phyloP scores from a whole-genome alignment of 768 basidiomycete species.

The Rhodotorula sphaerocarpa region DNA sequence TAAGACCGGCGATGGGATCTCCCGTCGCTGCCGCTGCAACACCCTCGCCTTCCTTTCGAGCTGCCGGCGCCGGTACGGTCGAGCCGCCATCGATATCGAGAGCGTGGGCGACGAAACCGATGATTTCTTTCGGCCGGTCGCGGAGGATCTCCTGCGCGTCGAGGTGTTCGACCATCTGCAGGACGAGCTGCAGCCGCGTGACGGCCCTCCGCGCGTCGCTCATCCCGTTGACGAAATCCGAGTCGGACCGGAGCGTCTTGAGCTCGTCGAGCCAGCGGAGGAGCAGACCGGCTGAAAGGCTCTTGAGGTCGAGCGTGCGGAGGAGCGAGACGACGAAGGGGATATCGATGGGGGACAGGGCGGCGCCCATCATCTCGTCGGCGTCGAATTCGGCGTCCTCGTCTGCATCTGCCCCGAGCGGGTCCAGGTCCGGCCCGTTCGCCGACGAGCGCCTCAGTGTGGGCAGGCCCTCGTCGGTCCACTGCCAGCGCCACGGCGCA shows the following conservation, averaged over 20 bases:
- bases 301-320: conserved; percentile 57
- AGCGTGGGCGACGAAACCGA: conserved; percentile 75
- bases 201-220: conserved; percentile 48
- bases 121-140: conserved; percentile 58
- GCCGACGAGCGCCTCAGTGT: too few species aligned
- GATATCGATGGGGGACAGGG: conserved; percentile 50
- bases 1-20: too few species aligned
- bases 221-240: too few species aligned
- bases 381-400: conserved; percentile 39
- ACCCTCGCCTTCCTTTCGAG: background rate
- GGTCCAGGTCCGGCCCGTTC: too few species aligned
- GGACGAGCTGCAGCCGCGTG: conserved; percentile 66
- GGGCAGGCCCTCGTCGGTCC: background rate
- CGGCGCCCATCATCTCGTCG: conserved; percentile 43
- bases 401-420: too few species aligned
- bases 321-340: conserved; percentile 59
- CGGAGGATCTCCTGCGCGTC: conserved; percentile 53
- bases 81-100: conserved; percentile 51
- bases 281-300: conserved; percentile 66
- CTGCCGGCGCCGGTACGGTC: too few species aligned
- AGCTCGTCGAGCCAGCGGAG: conserved; percentile 66
- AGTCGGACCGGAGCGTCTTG: conserved; percentile 44
- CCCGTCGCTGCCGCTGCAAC: too few species aligned
- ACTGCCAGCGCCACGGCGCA: conserved; percentile 49
- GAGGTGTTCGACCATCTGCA: conserved; percentile 68